Percentiles rank a stretch among this genome's conserved stretches.
phyloP scores from a whole-genome alignment of 129 eudicot species.

The Flaveria brownii region DNA sequence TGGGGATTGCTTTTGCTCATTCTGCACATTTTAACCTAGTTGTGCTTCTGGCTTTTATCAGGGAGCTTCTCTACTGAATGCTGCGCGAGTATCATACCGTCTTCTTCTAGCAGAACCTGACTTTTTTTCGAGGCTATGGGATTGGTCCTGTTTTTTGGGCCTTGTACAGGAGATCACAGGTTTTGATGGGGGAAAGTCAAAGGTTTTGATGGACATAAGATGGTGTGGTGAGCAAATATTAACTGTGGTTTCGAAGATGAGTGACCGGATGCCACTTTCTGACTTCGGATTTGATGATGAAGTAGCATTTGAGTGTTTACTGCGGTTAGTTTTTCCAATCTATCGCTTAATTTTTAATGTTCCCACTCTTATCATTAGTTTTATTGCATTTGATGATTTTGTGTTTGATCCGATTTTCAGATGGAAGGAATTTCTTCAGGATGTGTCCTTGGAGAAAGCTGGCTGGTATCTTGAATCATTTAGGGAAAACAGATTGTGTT shows the following conservation, averaged over 20 bases:
- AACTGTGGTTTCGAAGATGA: conserved; percentile 49
- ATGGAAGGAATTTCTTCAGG: conserved; percentile 77
- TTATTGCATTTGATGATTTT: not conserved
- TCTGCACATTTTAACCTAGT: conserved; percentile 7
- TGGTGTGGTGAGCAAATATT: conserved; percentile 70
- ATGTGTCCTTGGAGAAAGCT: conserved; percentile 77
- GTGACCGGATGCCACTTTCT: conserved; percentile 45
- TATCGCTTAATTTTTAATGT: not conserved
- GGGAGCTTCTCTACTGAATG: conserved; percentile 50
- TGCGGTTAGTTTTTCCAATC: conserved; percentile 57
- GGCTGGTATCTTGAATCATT: conserved; percentile 68
- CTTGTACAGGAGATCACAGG: conserved; percentile 41
- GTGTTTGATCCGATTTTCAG: conserved; percentile 39
- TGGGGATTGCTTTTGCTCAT: not conserved
- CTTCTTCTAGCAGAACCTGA: conserved; percentile 65
- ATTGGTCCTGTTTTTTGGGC: conserved; percentile 78
- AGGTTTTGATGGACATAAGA: conserved; percentile 50
- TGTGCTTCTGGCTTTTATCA: conserved; percentile 37
- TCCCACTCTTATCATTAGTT: not conserved
- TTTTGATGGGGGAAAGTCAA: conserved; percentile 28
- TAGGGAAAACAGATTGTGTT: conserved; percentile 29
- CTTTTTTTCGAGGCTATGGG: conserved; percentile 62
- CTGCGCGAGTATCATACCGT: conserved; percentile 67
- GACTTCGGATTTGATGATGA: conserved; percentile 46
- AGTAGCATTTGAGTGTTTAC: conserved; percentile 62